phyloP scores from a whole-genome alignment of 2,329 filamentous ascomycete genomes.

The Aspergillus floridensis region DNA sequence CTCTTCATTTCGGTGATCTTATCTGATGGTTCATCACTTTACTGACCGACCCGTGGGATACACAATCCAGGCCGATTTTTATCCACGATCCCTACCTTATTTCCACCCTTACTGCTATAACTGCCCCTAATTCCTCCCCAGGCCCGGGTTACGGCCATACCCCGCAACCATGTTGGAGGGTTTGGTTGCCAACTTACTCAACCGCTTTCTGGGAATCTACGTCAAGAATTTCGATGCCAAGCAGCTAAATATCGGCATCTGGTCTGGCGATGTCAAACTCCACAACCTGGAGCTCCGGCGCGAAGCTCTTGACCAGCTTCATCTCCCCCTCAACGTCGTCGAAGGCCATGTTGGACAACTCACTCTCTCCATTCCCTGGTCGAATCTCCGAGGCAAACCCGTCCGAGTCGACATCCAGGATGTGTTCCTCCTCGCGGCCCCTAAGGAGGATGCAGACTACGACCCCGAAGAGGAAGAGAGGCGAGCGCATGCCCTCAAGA shows the following conservation, averaged over 20 bases:
- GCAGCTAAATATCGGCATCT: constrained; percentile 97
- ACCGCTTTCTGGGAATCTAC: constrained; percentile 99
- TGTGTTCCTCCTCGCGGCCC: constrained; percentile 91
- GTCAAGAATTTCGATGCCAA: constrained; percentile 99
- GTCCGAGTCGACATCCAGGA: constrained; percentile 95
- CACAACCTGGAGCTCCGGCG: constrained; percentile 86
- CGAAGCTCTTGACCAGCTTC: constrained; percentile 95
- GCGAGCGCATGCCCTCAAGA: constrained; percentile 86
- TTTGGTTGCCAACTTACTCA: constrained; percentile 92
- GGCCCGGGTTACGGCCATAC: constrained; percentile 70
- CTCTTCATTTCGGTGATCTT: constrained; percentile 1
- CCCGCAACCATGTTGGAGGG: constrained; percentile 84
- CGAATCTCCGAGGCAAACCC: constrained; percentile 88
- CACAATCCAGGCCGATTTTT: constrained; percentile 8
- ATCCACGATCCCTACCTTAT: background rate
- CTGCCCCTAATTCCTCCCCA: constrained; percentile 39
- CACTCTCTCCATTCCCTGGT: constrained; percentile 94
- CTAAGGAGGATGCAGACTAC: constrained; percentile 91
- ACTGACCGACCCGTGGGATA: constrained; percentile 14
- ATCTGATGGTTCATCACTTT: background rate
- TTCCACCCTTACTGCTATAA: background rate
- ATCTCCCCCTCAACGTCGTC: constrained; percentile 92
- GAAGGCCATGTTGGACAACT: constrained; percentile 91
- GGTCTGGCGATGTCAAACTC: constrained; percentile 97
- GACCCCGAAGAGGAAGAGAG: constrained; percentile 88